phyloP scores from a whole-genome alignment of 2,329 filamentous ascomycete genomes.

The Exophiala viscosa region DNA sequence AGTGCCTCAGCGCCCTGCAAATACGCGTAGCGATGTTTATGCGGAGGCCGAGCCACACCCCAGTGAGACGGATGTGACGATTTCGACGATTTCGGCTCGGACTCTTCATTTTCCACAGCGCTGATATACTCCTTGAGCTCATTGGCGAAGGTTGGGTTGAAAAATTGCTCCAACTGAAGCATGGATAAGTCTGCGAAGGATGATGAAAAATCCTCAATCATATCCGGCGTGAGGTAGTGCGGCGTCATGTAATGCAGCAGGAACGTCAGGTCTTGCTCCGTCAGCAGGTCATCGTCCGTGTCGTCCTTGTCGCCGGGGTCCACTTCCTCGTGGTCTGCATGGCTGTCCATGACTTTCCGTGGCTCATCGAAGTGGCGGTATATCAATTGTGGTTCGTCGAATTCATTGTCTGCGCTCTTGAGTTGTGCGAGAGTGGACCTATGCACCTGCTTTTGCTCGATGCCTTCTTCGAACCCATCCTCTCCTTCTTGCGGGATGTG shows the following conservation, averaged over 20 bases:
- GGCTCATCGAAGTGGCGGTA: constrained; percentile 47
- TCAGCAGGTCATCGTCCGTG: constrained; percentile 58
- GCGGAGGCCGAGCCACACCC: constrained; percentile 79
- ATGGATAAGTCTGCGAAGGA: constrained; percentile 80
- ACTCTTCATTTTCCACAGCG: constrained; percentile 53
- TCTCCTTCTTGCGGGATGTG: constrained; percentile 95
- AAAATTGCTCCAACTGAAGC: constrained; percentile 73
- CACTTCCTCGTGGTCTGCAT: constrained; percentile 29
- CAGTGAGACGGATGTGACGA: constrained; percentile 46
- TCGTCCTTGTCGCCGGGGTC: constrained; percentile 35
- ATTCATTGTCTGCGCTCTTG: constrained; percentile 75
- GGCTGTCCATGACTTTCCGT: constrained; percentile 34
- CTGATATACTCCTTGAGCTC: constrained; percentile 69
- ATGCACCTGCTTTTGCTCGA: constrained; percentile 82
- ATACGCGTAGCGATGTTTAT: constrained; percentile 93
- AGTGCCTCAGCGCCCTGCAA: constrained; percentile 30
- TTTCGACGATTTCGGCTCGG: constrained; percentile 39
- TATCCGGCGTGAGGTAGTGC: constrained; percentile 87
- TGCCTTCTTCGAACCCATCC: constrained; percentile 80
- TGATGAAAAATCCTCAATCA: constrained; percentile 73
- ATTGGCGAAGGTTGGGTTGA: constrained; percentile 72
- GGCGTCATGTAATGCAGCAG: constrained; percentile 86
- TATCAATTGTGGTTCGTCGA: constrained; percentile 71
- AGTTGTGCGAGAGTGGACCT: constrained; percentile 90
- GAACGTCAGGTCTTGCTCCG: constrained; percentile 80